Conservation (phyloP, 2,329 filamentous ascomycete species). For the Scytalidium lignicola region DNA sequence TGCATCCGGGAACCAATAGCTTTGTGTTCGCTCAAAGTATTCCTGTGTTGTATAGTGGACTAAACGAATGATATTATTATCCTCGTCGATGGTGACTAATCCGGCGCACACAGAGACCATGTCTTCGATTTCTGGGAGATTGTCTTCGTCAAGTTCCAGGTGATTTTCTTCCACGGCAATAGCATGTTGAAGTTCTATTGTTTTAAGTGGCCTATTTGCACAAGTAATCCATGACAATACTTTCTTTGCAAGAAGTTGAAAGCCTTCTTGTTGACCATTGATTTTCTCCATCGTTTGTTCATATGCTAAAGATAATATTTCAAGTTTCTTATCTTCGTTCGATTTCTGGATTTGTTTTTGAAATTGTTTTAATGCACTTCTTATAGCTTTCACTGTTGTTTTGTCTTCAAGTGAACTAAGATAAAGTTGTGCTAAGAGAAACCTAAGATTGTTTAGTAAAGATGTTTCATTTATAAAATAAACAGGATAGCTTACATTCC, state of each 20-base stretch:
- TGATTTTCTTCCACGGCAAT: constrained; percentile 31
- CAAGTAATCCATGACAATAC: constrained; percentile 9
- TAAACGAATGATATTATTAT: constrained; percentile 20
- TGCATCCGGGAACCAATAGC: constrained; percentile 11
- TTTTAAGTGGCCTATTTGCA: constrained; percentile 26
- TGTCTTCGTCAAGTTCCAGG: constrained; percentile 27
- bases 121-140: constrained; percentile 10
- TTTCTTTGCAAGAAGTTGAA: constrained; percentile 29
- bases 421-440: constrained; percentile 16
- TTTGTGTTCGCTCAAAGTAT: constrained; percentile 18
- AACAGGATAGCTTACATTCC: constrained; percentile 24
- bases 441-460: constrained; percentile 3
- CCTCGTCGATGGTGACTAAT: constrained; percentile 23
- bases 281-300: constrained; percentile 37
- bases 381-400: constrained; percentile 27
- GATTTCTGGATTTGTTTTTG: not conserved
- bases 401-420: constrained; percentile 29
- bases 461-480: not conserved
- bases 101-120: constrained; percentile 21
- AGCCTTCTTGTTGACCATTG: constrained; percentile 27
- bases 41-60: constrained; percentile 27
- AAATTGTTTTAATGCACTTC: constrained; percentile 26
- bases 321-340: not conserved
- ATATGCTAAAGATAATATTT: constrained; percentile 35
- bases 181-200: constrained; percentile 35